A percentile compares a stretch with the other conserved stretches of the same genome.
phyloP scores from a whole-genome alignment of 305 asterid genomes.

The Solanum chacoense region DNA sequence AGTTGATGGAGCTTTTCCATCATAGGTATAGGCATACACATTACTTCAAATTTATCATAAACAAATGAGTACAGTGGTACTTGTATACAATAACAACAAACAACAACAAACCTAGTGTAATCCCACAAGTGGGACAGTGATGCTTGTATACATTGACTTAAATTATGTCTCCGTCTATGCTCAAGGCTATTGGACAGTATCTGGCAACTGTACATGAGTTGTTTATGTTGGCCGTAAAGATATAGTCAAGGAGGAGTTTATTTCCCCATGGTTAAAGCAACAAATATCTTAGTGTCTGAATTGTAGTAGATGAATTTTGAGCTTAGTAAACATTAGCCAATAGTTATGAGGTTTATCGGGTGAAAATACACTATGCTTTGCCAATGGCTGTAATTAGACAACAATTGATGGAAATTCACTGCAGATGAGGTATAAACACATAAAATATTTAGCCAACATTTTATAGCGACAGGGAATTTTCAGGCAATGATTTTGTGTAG shows the following conservation, averaged over 20 bases:
- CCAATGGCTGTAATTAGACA: not conserved
- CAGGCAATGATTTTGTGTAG: not conserved
- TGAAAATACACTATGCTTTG: not conserved
- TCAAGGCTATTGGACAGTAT: not conserved
- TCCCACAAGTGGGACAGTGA: not conserved
- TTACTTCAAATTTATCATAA: not conserved
- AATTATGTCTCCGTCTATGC: not conserved
- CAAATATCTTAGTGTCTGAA: not conserved
- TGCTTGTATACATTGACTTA: not conserved
- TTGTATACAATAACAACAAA: not conserved
- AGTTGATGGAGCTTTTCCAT: not conserved
- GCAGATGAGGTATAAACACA: not conserved
- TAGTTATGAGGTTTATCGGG: not conserved
- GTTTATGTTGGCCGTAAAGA: not conserved
- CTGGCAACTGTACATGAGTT: not conserved
- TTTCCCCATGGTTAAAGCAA: not conserved
- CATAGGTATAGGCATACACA: not conserved
- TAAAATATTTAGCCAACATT: not conserved
- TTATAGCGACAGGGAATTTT: not conserved
- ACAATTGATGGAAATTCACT: not conserved
- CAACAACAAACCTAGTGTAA: not conserved
- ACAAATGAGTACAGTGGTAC: not conserved
- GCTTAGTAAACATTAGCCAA: not conserved
- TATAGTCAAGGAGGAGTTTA: not conserved
- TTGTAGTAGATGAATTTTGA: not conserved